Evolutionary conservation across 1,284 basidiomycete species (phyloP).

Genomic region (Boletellus deceptivus): DNA sequence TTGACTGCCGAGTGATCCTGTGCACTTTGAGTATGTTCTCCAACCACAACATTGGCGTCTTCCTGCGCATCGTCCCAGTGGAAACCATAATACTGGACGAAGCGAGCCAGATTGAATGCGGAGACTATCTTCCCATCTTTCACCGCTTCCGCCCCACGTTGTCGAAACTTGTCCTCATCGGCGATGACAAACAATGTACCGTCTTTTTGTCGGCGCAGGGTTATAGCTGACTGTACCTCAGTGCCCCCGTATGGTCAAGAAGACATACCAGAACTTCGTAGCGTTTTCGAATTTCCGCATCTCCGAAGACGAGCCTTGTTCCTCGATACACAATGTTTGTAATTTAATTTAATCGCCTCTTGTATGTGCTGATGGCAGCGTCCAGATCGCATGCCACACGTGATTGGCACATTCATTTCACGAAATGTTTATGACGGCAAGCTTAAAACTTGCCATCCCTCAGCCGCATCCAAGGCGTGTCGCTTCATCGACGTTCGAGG

Average conservation of each 20-base stretch:
- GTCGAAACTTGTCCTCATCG: conserved; percentile 67
- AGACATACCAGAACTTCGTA: conserved; percentile 37
- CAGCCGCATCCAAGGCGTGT: conserved; percentile 11
- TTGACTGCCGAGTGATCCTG: conserved; percentile 54
- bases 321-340: conserved; percentile 45
- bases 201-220: conserved; percentile 7
- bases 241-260: conserved; percentile 52
- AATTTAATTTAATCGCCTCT: background rate
- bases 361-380: background rate
- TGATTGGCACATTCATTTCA: conserved; percentile 50
- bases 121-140: conserved; percentile 57
- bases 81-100: conserved; percentile 59
- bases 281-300: conserved; percentile 46
- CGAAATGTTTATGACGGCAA: conserved; percentile 38
- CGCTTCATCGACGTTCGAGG: conserved; percentile 33
- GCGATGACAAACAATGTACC: conserved; percentile 73
- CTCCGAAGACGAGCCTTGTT: conserved; percentile 35
- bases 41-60: conserved; percentile 28
- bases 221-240: conserved; percentile 20
- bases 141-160: conserved; percentile 42
- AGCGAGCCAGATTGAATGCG: conserved; percentile 64
- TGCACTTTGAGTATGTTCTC: conserved; percentile 50
- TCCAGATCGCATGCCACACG: conserved; percentile 50
- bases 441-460: conserved; percentile 24
- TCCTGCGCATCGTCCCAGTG: conserved; percentile 43